Conservation (phyloP, 495 filamentous ascomycete genomes). For the Oidiodendron maius region DNA sequence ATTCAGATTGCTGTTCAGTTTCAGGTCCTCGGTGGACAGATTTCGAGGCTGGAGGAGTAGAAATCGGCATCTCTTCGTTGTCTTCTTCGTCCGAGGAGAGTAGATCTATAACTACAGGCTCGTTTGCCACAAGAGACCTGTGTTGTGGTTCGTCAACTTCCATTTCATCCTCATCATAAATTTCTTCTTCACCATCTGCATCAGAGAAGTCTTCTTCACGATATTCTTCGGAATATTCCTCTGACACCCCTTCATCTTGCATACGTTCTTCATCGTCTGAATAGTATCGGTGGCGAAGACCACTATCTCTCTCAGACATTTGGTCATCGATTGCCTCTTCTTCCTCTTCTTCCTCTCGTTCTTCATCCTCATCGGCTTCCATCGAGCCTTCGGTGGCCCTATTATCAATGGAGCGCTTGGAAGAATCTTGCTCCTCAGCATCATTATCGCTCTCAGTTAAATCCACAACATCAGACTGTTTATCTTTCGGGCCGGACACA, state of each 20-base stretch:
- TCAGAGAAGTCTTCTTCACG: conserved; percentile 11
- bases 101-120: conserved; percentile 30
- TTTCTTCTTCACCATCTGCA: conserved; percentile 8
- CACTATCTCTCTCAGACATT: not conserved
- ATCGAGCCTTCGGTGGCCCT: not conserved
- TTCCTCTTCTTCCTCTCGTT: conserved; percentile 30
- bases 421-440: no score
- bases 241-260: no score
- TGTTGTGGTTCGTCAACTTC: conserved; percentile 7
- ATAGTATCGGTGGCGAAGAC: not conserved
- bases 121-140: conserved; percentile 7
- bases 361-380: conserved; percentile 27
- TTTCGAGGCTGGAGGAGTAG: not conserved
- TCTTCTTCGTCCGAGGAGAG: conserved; percentile 35
- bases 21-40: not conserved
- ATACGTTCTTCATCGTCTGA: not conserved
- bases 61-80: conserved; percentile 9
- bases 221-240: not conserved
- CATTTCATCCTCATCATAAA: conserved; percentile 4
- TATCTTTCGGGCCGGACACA: conserved; percentile 18
- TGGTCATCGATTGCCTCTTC: not conserved
- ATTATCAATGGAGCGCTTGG: conserved; percentile 38
- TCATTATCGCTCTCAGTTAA: conserved; percentile 30
- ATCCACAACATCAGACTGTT: conserved; percentile 8
- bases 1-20: conserved; percentile 6